phyloP scores from a whole-genome alignment of 2,329 filamentous ascomycete species.

The Gnomoniopsis smithogilvyi region DNA sequence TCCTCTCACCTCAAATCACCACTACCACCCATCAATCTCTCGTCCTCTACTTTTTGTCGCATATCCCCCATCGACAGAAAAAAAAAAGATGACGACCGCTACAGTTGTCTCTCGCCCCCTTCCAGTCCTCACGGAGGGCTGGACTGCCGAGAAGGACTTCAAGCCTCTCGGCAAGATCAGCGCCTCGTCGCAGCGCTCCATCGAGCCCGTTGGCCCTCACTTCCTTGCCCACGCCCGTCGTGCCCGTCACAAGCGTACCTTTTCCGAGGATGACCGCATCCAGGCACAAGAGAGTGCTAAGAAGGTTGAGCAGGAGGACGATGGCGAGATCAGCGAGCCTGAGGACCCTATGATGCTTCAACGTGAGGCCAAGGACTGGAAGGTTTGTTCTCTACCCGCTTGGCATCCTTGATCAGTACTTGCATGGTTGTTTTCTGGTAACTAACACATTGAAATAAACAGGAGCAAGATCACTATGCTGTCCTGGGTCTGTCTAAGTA shows the following conservation, averaged over 20 bases:
- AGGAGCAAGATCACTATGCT: conserved; percentile 97
- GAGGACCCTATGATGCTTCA: conserved; percentile 92
- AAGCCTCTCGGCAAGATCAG: conserved; percentile 77
- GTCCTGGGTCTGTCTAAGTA: conserved; percentile 91
- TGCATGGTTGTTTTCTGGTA: neutral
- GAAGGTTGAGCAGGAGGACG: conserved; percentile 90
- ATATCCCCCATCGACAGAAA: neutral
- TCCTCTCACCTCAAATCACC: neutral
- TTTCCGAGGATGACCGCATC: conserved; percentile 97
- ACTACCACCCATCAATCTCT: neutral
- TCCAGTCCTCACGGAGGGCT: conserved; percentile 73
- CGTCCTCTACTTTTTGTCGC: neutral
- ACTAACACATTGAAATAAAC: neutral
- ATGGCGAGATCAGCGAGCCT: conserved; percentile 86
- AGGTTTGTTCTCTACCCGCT: conserved; percentile 55
- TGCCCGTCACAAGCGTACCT: conserved; percentile 94
- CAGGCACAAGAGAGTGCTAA: conserved; percentile 93
- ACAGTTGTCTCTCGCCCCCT: conserved; percentile 62
- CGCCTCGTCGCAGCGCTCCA: conserved; percentile 74
- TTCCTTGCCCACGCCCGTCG: conserved; percentile 96
- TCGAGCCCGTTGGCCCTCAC: conserved; percentile 95
- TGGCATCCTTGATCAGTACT: neutral
- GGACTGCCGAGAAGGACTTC: conserved; percentile 89
- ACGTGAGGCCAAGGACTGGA: conserved; percentile 98
- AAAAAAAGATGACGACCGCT: conserved; percentile 58